Evolutionary conservation across 768 basidiomycete genomes (phyloP).

Genomic region (Postia placenta): DNA sequence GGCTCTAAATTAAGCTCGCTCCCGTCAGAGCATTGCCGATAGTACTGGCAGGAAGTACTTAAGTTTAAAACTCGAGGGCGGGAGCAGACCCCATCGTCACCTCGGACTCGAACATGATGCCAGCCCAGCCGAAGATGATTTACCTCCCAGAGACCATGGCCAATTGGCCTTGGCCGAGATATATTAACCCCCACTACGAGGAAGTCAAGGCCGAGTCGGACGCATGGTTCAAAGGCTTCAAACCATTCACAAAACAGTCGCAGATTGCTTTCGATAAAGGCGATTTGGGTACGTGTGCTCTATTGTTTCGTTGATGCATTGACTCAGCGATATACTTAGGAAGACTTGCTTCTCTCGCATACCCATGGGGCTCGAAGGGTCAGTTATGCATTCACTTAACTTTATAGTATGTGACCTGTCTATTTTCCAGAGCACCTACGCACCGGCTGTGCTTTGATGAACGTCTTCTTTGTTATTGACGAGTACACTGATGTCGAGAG

Average conservation of each 20-base stretch:
- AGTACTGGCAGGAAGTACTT: too few species aligned
- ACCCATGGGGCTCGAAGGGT: slow-evolving; percentile 5
- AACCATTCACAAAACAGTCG: slow-evolving; percentile 18
- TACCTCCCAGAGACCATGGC: slow-evolving; percentile 21
- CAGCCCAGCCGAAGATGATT: too few species aligned
- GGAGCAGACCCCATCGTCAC: too few species aligned
- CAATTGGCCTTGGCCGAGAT: too few species aligned
- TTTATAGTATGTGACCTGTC: neutral
- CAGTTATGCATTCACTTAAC: neutral
- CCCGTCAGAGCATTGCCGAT: too few species aligned
- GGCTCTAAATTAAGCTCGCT: too few species aligned
- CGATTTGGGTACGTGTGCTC: slow-evolving; percentile 15
- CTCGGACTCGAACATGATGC: too few species aligned
- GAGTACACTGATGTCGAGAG: slow-evolving; percentile 23
- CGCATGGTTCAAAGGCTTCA: slow-evolving; percentile 21
- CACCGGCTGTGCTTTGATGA: slow-evolving; percentile 18
- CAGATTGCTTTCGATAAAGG: slow-evolving; percentile 23
- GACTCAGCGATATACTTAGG: neutral
- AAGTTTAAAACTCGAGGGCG: too few species aligned
- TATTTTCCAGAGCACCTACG: slow-evolving; percentile 4
- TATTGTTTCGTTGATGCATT: too few species aligned
- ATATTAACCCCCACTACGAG: slow-evolving; percentile 23
- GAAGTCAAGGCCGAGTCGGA: slow-evolving; percentile 19
- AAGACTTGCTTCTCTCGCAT: slow-evolving; percentile 9
- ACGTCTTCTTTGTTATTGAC: slow-evolving; percentile 22